Percentiles rank a stretch among this genome's conserved stretches.
Evolutionary conservation across 2,329 filamentous ascomycete genomes (phyloP).

Genomic region (Paraconiothyrium sp.): DNA sequence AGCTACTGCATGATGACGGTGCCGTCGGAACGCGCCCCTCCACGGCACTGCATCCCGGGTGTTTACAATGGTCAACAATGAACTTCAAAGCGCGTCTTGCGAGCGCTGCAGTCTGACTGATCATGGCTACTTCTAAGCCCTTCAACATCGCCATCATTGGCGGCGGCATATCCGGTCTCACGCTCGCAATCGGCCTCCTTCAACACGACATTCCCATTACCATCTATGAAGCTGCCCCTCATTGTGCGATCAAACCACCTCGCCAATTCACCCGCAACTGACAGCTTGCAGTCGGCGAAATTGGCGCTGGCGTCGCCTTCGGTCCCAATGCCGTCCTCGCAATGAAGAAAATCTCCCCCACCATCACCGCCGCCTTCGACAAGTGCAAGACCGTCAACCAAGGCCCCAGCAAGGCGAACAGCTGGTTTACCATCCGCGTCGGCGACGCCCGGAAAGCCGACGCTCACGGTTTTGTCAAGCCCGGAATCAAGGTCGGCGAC

Average conservation of each 20-base stretch:
- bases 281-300: conserved; percentile 56
- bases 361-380: conserved; percentile 51
- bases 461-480: conserved; percentile 38
- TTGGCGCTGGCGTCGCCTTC: conserved; percentile 67
- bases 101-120: neutral
- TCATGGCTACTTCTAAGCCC: conserved; percentile 42
- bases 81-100: neutral
- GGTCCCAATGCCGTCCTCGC: conserved; percentile 65
- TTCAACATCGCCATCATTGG: conserved; percentile 66
- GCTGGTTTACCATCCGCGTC: conserved; percentile 45
- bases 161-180: conserved; percentile 67
- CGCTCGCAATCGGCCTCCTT: conserved; percentile 63
- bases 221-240: conserved; percentile 65
- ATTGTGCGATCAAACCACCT: conserved; percentile 38
- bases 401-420: conserved; percentile 31
- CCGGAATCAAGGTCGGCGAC: conserved; percentile 43
- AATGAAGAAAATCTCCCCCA: conserved; percentile 63
- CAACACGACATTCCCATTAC: conserved; percentile 57
- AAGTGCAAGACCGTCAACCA: conserved; percentile 53
- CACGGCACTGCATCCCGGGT: neutral
- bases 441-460: conserved; percentile 44
- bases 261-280: neutral
- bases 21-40: neutral
- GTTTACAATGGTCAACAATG: neutral
- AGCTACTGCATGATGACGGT: conserved; percentile 1